A percentile compares a stretch with the other conserved stretches of the same genome.
Conservation (phyloP, 2,329 filamentous ascomycete genomes). For the Pseudopithomyces maydicus region DNA sequence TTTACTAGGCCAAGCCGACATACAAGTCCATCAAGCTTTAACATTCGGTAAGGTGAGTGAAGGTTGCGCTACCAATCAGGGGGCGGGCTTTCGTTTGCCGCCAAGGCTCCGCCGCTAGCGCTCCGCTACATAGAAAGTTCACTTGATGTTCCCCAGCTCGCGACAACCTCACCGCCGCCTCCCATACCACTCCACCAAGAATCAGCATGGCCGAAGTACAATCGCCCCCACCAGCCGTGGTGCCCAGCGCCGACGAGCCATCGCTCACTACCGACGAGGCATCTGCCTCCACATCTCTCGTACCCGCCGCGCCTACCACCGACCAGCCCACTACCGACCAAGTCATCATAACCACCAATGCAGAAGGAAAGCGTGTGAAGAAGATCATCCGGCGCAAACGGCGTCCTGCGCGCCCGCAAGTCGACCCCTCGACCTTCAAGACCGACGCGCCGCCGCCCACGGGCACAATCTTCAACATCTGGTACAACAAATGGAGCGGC, state of each 20-base stretch:
- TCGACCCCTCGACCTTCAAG: slow-evolving; percentile 82
- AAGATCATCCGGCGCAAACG: slow-evolving; percentile 92
- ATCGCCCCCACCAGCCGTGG: slow-evolving; percentile 27
- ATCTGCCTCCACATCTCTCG: slow-evolving; percentile 28
- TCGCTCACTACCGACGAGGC: slow-evolving; percentile 16
- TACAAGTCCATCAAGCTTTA: background rate
- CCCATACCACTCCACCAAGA: background rate
- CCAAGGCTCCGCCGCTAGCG: background rate
- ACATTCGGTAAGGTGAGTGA: background rate
- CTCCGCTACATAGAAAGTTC: slow-evolving; percentile 8
- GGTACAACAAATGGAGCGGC: slow-evolving; percentile 98
- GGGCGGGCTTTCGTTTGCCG: background rate
- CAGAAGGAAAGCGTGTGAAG: slow-evolving; percentile 72
- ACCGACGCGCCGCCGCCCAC: slow-evolving; percentile 89
- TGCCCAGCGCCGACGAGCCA: slow-evolving; percentile 7
- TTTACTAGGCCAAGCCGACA: background rate
- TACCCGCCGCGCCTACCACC: slow-evolving; percentile 21
- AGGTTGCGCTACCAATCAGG: background rate
- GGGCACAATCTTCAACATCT: slow-evolving; percentile 95
- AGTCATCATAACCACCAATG: slow-evolving; percentile 42
- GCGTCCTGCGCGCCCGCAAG: slow-evolving; percentile 85
- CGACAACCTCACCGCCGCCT: background rate
- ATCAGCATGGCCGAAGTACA: slow-evolving; percentile 39
- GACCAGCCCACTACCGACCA: slow-evolving; percentile 28
- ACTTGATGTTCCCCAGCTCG: background rate